Evolutionary conservation across 176 grass and related monocot species (phyloP), one percentile per base, ranked within the genome.

Genomic region (Thinopyrum elongatum): DNA sequence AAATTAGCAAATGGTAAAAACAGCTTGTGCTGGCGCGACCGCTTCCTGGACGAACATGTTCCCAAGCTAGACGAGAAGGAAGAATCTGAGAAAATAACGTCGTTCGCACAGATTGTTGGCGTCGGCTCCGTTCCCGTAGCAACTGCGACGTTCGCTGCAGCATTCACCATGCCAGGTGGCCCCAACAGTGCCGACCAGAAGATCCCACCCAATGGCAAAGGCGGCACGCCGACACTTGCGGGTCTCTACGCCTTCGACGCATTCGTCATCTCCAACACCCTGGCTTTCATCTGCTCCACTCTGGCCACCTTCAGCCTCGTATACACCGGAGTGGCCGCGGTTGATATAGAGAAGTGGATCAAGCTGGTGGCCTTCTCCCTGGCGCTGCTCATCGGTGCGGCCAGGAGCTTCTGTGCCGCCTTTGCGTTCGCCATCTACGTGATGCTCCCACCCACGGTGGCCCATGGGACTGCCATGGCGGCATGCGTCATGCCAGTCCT

Each of bases 141-240:
- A 3, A 87, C 86, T 33, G 86, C 71, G 12, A 63, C 86, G 6
- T 87, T 87, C 44, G 31, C 86, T 5, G 86, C 86, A 0, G 86
- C 70, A 0, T 82, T 87, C 19, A 7, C 86, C 4, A 23, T 75
- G 31, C 86, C 79, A 1, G 79, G 86, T 1, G 77, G 57, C 29
- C 53, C 17, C 17, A 17, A 80, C 21, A 58, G 19, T 64, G 67
- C 7, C 2, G 53, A 55, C n/a, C 4, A 19, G 26, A 15, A 1
- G 21, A 29, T 8, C 26, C 51, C 51, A 21, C 51, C 51, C 16
- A 21, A 80, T 5, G 3, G 4, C 7, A 21, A 10, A 42, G 0
- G 19, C 0, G 15, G 39, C 27, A 39, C 78, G n/a, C 85, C 85
- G 7, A 71, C 47, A 15, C 58, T 87, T 0, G 42, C 69, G 1